Evolutionary conservation across 1,139 yeast species (phyloP), one percentile per base, ranked within the genome.

Genomic region (Taphrina confusa): DNA sequence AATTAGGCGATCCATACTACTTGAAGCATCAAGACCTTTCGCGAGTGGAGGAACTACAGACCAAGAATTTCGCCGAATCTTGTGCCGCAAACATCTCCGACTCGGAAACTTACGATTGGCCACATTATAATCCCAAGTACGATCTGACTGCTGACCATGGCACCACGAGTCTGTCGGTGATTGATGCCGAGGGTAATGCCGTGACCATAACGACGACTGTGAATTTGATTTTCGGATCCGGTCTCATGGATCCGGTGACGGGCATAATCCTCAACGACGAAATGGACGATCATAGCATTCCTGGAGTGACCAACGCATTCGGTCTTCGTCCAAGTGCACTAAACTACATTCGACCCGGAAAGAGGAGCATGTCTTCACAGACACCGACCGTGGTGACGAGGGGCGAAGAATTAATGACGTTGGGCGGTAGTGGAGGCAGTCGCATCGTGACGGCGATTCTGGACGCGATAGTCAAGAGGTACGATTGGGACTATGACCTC

Each of bases 401-500:
- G 18, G 97, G 90, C 70, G 67, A 75, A 45, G 77, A 84, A 34
- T 82, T 87, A 0, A 70, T 88, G 47, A 80, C 86, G 2, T 79
- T 91, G 64, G 97, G 97, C 0, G 95, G 96, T 0, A 94, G 97
- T 0, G 97, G 98, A 6, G 97, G 97, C 0, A 85, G 95, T 14
- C 77, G 95, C 62, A 92, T 92, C 58, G 78, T 87, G n/a, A 88
- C 96, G 0, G 82, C 95, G 0, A 81, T 91, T 1, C 78, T 91
- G 61, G 94, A 90, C 69, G 91, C 92, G 0, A 80, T 92, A 30
- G 77, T 87, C 1, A 75, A 96, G 61, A 74, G 77, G 3, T 82
- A 84, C 65, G 81, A 81, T 70, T 80, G 82, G 68, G 72, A 79
- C 1, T 70, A 81, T 71, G 76, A 84, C 1, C 69, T 90, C n/a